Evolutionary conservation across 495 filamentous ascomycete genomes (phyloP), one percentile per base, ranked within the genome.

Genomic region (Glarea lozoyensis): DNA sequence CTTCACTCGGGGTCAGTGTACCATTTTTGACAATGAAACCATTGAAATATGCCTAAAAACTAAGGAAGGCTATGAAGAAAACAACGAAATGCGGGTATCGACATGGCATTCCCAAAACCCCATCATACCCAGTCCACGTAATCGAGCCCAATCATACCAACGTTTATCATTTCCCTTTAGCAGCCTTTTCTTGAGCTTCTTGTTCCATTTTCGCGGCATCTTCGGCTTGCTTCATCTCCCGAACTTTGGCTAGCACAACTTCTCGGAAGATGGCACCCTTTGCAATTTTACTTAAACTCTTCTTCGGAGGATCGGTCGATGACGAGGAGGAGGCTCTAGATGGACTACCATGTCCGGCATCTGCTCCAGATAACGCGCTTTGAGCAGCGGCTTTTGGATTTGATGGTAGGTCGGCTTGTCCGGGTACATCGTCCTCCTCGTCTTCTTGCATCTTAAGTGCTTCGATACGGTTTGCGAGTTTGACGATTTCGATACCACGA

Each of bases 401-500:
- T 34, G 78, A 72, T 3, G 81, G 80, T 42, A 80, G 62, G 40
- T 76, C 78, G 16, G 78, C 60, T 47, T 78, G 67, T 19, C 67
- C 69, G 9, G 82, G 78, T 37, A 84, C 79, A 41, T 82, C 76
- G 15, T 85, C 86, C 16, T 79, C 77, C 33, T 93, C 88, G 33
- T 94, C 88, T 53, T 94, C 92, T 62, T 92, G 84, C 75, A 95
- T 88, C 68, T 87, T 94, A 64, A 99, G 81, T 13, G 86, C 77
- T 59, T 95, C 90, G 66, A 99, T 99, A 49, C 93, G 87, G 68
- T 97, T 97, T 48, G 87, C 79, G 22, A 99, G 76, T 64, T 94
- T 95, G 68, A 97, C 86, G 60, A 94, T 80, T 64, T 97, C 90
- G 66, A 99, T 94, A 55, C 92, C 92, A 45, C 90, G 84, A 49